A percentile compares a stretch with the other conserved stretches of the same genome.
phyloP scores from a whole-genome alignment of 2,329 filamentous ascomycete genomes.

The Cadophora sp. region DNA sequence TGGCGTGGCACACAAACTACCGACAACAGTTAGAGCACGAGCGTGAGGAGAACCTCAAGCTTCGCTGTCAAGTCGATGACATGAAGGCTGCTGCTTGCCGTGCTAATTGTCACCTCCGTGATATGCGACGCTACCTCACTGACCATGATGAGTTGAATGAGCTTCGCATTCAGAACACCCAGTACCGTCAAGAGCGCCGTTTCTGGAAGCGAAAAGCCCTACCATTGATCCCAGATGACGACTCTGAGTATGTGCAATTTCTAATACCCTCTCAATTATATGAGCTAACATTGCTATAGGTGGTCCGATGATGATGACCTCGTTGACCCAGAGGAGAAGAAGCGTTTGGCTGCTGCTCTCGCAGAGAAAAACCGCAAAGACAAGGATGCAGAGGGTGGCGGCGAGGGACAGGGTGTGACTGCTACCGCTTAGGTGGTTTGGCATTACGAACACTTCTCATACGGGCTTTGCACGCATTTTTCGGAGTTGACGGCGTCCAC shows the following conservation, averaged over 20 bases:
- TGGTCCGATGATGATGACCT: conserved; percentile 71
- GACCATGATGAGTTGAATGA: conserved; percentile 62
- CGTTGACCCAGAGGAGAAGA: conserved; percentile 66
- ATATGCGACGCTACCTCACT: conserved; percentile 62
- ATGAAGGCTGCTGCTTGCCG: conserved; percentile 66
- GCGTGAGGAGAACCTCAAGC: conserved; percentile 66
- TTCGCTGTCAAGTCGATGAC: conserved; percentile 71
- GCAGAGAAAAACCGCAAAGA: conserved; percentile 39
- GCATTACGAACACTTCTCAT: neutral
- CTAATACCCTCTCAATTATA: no score
- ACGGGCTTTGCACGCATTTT: conserved; percentile 7
- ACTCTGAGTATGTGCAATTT: conserved; percentile 46
- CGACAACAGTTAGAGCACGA: conserved; percentile 69
- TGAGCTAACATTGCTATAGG: neutral
- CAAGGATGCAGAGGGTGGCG: conserved; percentile 28
- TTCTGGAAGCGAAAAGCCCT: conserved; percentile 73
- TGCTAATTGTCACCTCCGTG: conserved; percentile 63
- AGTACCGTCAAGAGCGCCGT: conserved; percentile 62
- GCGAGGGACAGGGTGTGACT: conserved; percentile 7
- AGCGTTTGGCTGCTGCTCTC: conserved; percentile 45
- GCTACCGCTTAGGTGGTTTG: conserved; percentile 9
- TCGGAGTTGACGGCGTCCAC: conserved; percentile 15
- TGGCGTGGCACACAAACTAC: conserved; percentile 71
- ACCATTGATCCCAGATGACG: conserved; percentile 64
- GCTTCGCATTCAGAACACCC: conserved; percentile 57